Evolutionary conservation across 2,329 filamentous ascomycete genomes (phyloP).

Genomic region (Xylaria sp.): DNA sequence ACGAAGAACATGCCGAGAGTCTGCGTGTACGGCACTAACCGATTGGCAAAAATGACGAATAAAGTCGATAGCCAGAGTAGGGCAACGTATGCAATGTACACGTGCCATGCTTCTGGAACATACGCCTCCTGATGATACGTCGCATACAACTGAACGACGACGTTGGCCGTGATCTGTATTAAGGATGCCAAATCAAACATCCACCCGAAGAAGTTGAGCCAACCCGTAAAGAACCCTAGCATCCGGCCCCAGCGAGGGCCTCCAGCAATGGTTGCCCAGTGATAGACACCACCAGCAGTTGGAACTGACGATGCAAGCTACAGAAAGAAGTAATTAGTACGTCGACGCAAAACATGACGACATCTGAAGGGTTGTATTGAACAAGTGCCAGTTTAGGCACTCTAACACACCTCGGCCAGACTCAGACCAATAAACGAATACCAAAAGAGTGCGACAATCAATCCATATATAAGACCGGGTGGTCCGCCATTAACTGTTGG

Average conservation of each 20-base stretch:
- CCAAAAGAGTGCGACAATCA: constrained; percentile 57
- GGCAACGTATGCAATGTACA: constrained; percentile 67
- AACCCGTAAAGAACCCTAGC: constrained; percentile 60
- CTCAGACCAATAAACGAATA: constrained; percentile 57
- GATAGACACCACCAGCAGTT: constrained; percentile 69
- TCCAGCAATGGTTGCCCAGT: constrained; percentile 69
- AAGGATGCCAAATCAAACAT: constrained; percentile 71
- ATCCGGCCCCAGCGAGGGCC: constrained; percentile 65
- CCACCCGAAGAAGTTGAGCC: constrained; percentile 69
- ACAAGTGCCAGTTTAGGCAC: not conserved
- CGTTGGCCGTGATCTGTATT: constrained; percentile 67
- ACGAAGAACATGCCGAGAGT: constrained; percentile 66
- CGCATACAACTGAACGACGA: constrained; percentile 70
- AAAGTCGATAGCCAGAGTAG: constrained; percentile 64
- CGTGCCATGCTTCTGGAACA: constrained; percentile 64
- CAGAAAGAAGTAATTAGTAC: constrained; percentile 26
- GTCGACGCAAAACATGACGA: not conserved
- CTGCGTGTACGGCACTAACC: constrained; percentile 64
- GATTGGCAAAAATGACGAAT: constrained; percentile 67
- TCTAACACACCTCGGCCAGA: constrained; percentile 54
- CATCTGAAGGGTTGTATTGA: too few species aligned
- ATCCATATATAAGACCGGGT: constrained; percentile 56
- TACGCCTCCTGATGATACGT: constrained; percentile 66
- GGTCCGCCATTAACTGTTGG: constrained; percentile 56
- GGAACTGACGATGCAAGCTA: constrained; percentile 70